Conservation (phyloP, 176 grass and related monocot species). For the Carex myosuroides region DNA sequence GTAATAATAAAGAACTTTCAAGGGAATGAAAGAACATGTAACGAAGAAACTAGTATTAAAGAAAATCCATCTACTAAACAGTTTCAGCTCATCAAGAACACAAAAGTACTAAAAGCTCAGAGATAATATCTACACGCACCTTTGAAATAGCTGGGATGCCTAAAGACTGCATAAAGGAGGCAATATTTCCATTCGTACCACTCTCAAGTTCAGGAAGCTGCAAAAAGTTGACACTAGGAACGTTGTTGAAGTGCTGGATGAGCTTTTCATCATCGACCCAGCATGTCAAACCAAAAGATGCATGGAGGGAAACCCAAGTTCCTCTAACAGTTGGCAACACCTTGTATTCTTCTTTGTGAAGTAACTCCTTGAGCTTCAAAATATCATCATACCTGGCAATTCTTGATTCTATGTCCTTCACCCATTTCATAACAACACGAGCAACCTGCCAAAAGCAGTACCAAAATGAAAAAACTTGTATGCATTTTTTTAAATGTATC, state of each 20-base stretch:
- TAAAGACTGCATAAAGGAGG: conserved; percentile 56
- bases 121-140: conserved; percentile 39
- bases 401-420: conserved; percentile 52
- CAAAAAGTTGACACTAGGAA: conserved; percentile 49
- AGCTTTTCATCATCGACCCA: conserved; percentile 83
- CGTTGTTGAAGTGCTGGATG: conserved; percentile 59
- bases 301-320: conserved; percentile 94
- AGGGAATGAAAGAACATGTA: not conserved
- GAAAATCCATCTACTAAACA: not conserved
- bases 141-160: conserved; percentile 82
- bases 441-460: conserved; percentile 50
- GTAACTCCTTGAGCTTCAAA: conserved; percentile 61
- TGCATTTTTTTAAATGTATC: not conserved
- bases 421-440: conserved; percentile 67
- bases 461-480: not conserved
- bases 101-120: not conserved
- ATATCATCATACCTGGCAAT: conserved; percentile 40
- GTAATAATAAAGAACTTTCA: not conserved
- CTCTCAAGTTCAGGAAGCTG: conserved; percentile 55
- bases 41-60: not conserved
- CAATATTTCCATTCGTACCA: conserved; percentile 54
- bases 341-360: conserved; percentile 65
- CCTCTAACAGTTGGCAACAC: conserved; percentile 73
- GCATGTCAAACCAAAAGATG: conserved; percentile 84
- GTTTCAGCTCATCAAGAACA: not conserved